These are phyloP conservation scores for Scenedesmus sp. DNA, from an alignment of 163 green algal genomes.

Conservation along the genomic window DNA sequence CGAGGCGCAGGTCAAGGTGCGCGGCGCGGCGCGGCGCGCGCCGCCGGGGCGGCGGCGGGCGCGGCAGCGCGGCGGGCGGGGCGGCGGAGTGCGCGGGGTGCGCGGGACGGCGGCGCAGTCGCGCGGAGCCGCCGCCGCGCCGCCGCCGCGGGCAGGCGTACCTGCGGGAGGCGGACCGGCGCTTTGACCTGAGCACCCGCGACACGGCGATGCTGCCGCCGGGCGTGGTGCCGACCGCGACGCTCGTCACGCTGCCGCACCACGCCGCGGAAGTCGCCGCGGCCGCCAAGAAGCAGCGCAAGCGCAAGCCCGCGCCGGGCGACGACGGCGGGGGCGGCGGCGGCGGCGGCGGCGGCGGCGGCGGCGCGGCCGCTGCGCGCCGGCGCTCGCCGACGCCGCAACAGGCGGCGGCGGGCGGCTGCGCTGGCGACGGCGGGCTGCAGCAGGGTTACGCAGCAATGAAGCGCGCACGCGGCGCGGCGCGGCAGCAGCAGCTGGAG, in stretches of 20 bases:
- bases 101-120: neutral
- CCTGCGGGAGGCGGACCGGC: slow-evolving; percentile 5
- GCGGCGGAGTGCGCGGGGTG: neutral
- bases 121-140: neutral
- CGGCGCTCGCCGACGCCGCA: neutral
- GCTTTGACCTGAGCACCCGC: slow-evolving; percentile 45
- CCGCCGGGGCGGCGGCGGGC: too few relatives aligned
- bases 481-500: neutral
- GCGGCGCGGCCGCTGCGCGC: neutral
- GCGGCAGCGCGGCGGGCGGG: neutral
- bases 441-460: too few relatives aligned
- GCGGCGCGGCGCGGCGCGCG: too few relatives aligned
- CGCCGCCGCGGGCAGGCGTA: neutral
- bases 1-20: slow-evolving; percentile 21
- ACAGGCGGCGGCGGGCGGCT: neutral
- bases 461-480: neutral
- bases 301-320: neutral
- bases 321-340: neutral
- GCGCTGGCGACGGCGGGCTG: too few relatives aligned
- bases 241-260: slow-evolving; percentile 39
- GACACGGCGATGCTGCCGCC: slow-evolving; percentile 35
- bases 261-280: neutral
- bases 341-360: neutral
- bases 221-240: slow-evolving; percentile 28
- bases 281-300: neutral